Base-by-base conservation (phyloP, 805 yeast species). In the Lipomyces yamanashiensis region DNA sequence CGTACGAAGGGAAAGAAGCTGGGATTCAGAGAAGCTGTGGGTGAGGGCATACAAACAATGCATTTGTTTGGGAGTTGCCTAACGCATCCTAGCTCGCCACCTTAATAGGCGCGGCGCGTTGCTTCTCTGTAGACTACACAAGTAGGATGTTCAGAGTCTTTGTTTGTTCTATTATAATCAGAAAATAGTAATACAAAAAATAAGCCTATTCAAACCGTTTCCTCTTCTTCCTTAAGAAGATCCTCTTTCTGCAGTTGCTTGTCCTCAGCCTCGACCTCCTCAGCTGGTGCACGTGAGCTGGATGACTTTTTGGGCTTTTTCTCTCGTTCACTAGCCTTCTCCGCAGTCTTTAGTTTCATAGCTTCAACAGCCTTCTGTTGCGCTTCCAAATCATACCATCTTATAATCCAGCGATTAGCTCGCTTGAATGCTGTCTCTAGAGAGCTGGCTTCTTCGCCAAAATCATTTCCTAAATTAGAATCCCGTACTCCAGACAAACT, bases 391-490 rank as follows among this genome's bases (percentile, higher is more conserved):
- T 41, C 54, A 23, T 55, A 47, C 74, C 74, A 72, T 51, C 73
- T 54, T 8, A 56, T 47, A n/a, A 69, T 47, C 75, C 75, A 72
- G 19, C 73, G 59, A 33, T 63, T 58, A 12, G 75, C 69, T 28
- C 72, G 55, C 43, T 73, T 53, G 41, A 73, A 63, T 8, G 74
- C 72, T 19, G 63, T 50, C 41, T 65, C 68, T 2, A 69, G 39
- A 15, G 72, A 58, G 8, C 51, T 47, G 23, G 61, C 54, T 59
- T 73, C 74, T 58, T 73, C 76, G 7, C 76, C 76, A 55, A 64
- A 72, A 51, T 73, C 76, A 13, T 62, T 64, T 7, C 55, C 67
- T 8, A 47, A 28, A 57, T 60, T 66, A 1, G 62, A 40, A 54
- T 60, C 65, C 6, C 63, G 47, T n/a, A 49, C 64, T 10, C 59